phyloP scores from a whole-genome alignment of 306 rosid genomes.

The Oemleria cerasiformis region DNA sequence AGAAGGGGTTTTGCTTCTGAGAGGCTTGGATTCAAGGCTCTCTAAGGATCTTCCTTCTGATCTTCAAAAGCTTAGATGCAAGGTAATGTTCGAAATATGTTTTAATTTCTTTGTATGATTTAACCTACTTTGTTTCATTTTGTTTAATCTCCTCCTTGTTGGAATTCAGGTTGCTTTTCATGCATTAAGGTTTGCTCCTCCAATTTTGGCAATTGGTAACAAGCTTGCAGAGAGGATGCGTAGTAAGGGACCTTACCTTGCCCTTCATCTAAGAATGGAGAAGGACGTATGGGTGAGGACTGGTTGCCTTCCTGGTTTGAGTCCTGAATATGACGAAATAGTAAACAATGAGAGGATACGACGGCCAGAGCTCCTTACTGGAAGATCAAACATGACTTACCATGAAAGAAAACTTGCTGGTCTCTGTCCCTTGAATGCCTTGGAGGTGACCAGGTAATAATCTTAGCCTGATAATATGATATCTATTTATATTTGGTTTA shows the following conservation, averaged over 20 bases:
- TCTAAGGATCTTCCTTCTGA: conserved; percentile 94
- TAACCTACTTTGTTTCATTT: not conserved
- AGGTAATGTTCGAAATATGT: conserved; percentile 42
- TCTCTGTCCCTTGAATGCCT: conserved; percentile 83
- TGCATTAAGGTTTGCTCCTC: conserved; percentile 86
- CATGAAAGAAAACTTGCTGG: conserved; percentile 91
- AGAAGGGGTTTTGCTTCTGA: conserved; percentile 88
- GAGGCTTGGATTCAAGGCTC: conserved; percentile 88
- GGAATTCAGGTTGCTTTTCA: conserved; percentile 85
- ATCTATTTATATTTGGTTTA: not conserved
- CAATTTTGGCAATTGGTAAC: conserved; percentile 72
- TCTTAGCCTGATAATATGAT: not conserved
- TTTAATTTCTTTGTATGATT: not conserved
- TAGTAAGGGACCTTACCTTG: conserved; percentile 88
- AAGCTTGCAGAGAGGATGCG: conserved; percentile 74
- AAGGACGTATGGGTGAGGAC: conserved; percentile 99
- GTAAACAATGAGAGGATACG: conserved; percentile 63
- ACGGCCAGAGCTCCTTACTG: conserved; percentile 87
- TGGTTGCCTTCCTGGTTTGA: conserved; percentile 90
- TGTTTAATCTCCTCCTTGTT: conserved; percentile 15
- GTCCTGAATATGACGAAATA: conserved; percentile 64
- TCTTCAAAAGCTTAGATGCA: conserved; percentile 97
- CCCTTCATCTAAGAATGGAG: conserved; percentile 95
- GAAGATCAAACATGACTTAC: conserved; percentile 83
- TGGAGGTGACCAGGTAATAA: conserved; percentile 75